These are phyloP conservation scores for Parasarocladium wereldwijsianum DNA, from an alignment of 2,329 filamentous ascomycete species.

Conservation along the genomic window DNA sequence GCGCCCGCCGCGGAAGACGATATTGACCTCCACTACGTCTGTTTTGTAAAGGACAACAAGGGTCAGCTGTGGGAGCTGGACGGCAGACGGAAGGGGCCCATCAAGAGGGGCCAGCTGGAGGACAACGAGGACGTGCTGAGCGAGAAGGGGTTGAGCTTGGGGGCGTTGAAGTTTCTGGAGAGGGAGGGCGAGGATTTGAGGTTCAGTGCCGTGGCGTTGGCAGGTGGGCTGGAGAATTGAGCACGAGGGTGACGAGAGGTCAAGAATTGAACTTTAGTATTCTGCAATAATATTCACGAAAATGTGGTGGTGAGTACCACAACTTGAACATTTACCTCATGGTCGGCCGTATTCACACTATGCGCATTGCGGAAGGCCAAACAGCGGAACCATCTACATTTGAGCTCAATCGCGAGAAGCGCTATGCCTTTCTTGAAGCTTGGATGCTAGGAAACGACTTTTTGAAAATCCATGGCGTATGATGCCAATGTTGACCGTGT, in stretches of 20 bases:
- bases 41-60: slow-evolving; percentile 66
- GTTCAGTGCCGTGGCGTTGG: slow-evolving; percentile 43
- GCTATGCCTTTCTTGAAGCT: neutral
- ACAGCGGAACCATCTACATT: too few relatives aligned
- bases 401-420: neutral
- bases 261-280: too few relatives aligned
- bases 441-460: slow-evolving; percentile 2
- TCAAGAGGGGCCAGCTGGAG: slow-evolving; percentile 38
- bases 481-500: neutral
- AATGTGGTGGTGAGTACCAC: too few relatives aligned
- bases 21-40: slow-evolving; percentile 91
- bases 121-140: slow-evolving; percentile 59
- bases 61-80: slow-evolving; percentile 49
- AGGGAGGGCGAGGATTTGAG: slow-evolving; percentile 39
- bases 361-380: too few relatives aligned
- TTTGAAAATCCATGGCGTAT: neutral
- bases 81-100: slow-evolving; percentile 41
- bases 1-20: slow-evolving; percentile 67
- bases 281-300: too few relatives aligned
- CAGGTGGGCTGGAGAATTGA: slow-evolving; percentile 35
- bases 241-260: too few relatives aligned
- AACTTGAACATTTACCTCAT: too few relatives aligned
- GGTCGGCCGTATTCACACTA: too few relatives aligned
- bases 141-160: slow-evolving; percentile 57
- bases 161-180: slow-evolving; percentile 43